These are phyloP conservation scores for Mycena albidolilacea DNA, from an alignment of 768 basidiomycete genomes.

Conservation along the genomic window DNA sequence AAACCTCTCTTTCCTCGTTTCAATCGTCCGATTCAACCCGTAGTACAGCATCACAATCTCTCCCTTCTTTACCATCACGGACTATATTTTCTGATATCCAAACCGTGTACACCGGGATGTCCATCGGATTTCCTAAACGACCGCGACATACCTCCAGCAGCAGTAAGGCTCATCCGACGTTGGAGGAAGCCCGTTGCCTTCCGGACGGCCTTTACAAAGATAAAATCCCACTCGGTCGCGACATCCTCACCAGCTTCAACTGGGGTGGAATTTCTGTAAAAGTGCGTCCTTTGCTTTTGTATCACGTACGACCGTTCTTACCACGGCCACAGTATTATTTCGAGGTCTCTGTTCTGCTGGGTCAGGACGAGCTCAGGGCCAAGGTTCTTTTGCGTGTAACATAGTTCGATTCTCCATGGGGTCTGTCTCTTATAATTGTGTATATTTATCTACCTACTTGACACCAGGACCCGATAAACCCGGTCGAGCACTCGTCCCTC, in stretches of 20 bases:
- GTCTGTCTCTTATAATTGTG: neutral
- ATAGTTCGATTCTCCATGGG: neutral
- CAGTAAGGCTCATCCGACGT: constrained; percentile 44
- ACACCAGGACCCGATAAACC: neutral
- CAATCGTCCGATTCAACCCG: constrained; percentile 3
- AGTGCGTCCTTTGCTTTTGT: constrained; percentile 46
- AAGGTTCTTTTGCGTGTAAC: neutral
- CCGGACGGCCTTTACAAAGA: constrained; percentile 66
- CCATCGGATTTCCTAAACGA: constrained; percentile 66
- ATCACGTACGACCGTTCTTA: neutral
- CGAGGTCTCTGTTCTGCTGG: constrained; percentile 29
- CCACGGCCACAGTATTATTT: constrained; percentile 20
- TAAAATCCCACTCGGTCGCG: constrained; percentile 54
- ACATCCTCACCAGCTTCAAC: constrained; percentile 58
- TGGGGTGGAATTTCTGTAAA: constrained; percentile 62
- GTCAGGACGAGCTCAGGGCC: constrained; percentile 30
- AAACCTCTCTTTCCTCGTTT: constrained; percentile 20
- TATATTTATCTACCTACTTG: neutral
- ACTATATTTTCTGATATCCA: constrained; percentile 32
- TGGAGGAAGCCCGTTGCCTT: constrained; percentile 46
- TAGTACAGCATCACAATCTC: neutral
- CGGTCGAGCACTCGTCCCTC: neutral
- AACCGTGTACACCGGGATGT: constrained; percentile 52
- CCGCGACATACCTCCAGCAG: constrained; percentile 46
- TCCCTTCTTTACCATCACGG: neutral